A percentile compares a stretch with the other conserved stretches of the same genome.
Conservation (phyloP, 192 early-diverging fungal genomes). For the Spizellomyces punctatus region DNA sequence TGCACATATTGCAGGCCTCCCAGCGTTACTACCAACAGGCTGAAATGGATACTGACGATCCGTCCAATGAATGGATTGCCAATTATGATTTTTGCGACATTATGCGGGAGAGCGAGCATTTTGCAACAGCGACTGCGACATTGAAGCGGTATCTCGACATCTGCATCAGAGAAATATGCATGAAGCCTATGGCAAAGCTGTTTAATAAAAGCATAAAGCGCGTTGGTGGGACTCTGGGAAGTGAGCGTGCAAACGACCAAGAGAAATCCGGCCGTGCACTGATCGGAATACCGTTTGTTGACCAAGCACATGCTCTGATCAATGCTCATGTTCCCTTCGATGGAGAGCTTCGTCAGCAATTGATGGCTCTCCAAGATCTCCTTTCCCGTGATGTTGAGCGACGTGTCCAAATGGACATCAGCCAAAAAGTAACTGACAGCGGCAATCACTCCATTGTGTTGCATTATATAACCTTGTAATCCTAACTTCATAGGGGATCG, state of each 20-base stretch:
- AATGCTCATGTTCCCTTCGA: too few species aligned
- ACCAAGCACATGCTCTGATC: not conserved
- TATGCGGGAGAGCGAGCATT: slow-evolving; percentile 14
- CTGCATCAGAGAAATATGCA: slow-evolving; percentile 22
- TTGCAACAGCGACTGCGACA: not conserved
- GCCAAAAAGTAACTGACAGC: too few species aligned
- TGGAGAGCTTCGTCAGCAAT: too few species aligned
- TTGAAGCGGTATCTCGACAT: slow-evolving; percentile 26
- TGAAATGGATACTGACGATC: slow-evolving; percentile 20
- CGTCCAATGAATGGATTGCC: slow-evolving; percentile 21
- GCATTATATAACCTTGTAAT: too few species aligned
- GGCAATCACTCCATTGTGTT: too few species aligned
- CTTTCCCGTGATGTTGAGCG: too few species aligned
- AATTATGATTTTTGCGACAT: slow-evolving; percentile 23
- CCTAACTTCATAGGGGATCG: too few species aligned
- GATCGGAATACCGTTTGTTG: slow-evolving; percentile 33
- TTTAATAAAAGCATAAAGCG: slow-evolving; percentile 23
- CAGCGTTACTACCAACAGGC: not conserved
- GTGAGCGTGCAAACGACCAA: not conserved
- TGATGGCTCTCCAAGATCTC: too few species aligned
- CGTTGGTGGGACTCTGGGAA: slow-evolving; percentile 7
- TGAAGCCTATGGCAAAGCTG: slow-evolving; percentile 30
- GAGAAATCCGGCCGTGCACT: not conserved
- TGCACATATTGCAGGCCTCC: not conserved
- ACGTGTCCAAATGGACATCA: too few species aligned